Evolutionary conservation across 768 basidiomycete species (phyloP).

Genomic region (Termitomyces sp.): DNA sequence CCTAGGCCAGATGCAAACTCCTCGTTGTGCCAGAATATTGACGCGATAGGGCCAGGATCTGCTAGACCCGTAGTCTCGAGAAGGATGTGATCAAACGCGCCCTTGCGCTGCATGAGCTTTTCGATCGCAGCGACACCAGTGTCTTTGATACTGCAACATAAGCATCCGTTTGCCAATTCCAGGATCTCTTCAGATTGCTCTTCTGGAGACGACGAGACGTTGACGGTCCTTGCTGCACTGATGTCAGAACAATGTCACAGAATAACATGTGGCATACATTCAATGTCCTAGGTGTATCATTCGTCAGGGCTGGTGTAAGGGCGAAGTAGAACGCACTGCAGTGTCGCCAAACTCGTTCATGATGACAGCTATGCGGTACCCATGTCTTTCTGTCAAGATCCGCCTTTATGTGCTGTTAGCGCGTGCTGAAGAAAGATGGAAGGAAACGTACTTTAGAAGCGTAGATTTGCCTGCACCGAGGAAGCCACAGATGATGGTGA

Average conservation of each 20-base stretch:
- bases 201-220: slow-evolving; percentile 70
- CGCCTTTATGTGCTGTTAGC: slow-evolving; percentile 45
- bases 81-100: slow-evolving; percentile 91
- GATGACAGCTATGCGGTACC: slow-evolving; percentile 94
- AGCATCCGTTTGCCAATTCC: slow-evolving; percentile 91
- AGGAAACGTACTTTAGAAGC: slow-evolving; percentile 64
- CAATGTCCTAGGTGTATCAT: slow-evolving; percentile 70
- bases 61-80: slow-evolving; percentile 96
- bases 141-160: slow-evolving; percentile 99
- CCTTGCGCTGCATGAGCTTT: slow-evolving; percentile 82
- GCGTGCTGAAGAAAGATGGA: background rate
- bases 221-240: slow-evolving; percentile 76
- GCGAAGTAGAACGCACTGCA: slow-evolving; percentile 52
- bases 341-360: slow-evolving; percentile 99
- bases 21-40: slow-evolving; percentile 86
- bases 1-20: slow-evolving; percentile 71
- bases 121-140: slow-evolving; percentile 91
- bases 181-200: slow-evolving; percentile 81
- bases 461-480: slow-evolving; percentile 96
- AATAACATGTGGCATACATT: slow-evolving; percentile 52
- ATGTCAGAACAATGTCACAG: slow-evolving; percentile 7
- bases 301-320: slow-evolving; percentile 4
- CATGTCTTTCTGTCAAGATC: slow-evolving; percentile 90
- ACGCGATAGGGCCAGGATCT: slow-evolving; percentile 91
- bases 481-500: slow-evolving; percentile 94